Conservation (phyloP, 129 eudicot species). For the Smallanthus sonchifolius region DNA sequence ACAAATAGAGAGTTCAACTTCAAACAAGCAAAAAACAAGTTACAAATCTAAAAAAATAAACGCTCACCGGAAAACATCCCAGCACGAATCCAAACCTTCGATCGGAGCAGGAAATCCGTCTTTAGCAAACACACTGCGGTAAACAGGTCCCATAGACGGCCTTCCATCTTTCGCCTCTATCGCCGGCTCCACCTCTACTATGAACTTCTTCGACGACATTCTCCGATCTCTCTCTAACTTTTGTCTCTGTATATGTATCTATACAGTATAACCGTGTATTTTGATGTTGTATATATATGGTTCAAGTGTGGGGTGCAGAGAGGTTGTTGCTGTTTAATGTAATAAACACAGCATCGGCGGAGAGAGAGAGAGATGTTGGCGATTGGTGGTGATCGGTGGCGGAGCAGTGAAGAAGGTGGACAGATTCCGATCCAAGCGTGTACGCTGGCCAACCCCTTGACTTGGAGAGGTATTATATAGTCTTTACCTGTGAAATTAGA, state of each 20-base stretch:
- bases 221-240: slow-evolving; percentile 9
- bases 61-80: slow-evolving; percentile 85
- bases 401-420: neutral
- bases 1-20: neutral
- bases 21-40: slow-evolving; percentile 13
- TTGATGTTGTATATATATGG: neutral
- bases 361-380: slow-evolving; percentile 11
- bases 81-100: slow-evolving; percentile 62
- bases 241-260: neutral
- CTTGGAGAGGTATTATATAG: slow-evolving; percentile 16
- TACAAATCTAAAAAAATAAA: slow-evolving; percentile 15
- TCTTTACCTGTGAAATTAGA: too few species aligned
- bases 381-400: slow-evolving; percentile 29
- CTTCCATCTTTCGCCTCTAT: slow-evolving; percentile 54
- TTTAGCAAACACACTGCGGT: slow-evolving; percentile 59
- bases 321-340: neutral
- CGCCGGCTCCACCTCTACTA: slow-evolving; percentile 72
- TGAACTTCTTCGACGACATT: slow-evolving; percentile 54
- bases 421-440: slow-evolving; percentile 21
- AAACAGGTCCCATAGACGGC: slow-evolving; percentile 80
- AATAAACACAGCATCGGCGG: slow-evolving; percentile 11
- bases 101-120: slow-evolving; percentile 65
- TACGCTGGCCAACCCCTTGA: slow-evolving; percentile 22
- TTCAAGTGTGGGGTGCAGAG: neutral
- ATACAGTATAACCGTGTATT: slow-evolving; percentile 1